Conservation (phyloP, 257 asterid species). For the Nicotiana sylvestris region DNA sequence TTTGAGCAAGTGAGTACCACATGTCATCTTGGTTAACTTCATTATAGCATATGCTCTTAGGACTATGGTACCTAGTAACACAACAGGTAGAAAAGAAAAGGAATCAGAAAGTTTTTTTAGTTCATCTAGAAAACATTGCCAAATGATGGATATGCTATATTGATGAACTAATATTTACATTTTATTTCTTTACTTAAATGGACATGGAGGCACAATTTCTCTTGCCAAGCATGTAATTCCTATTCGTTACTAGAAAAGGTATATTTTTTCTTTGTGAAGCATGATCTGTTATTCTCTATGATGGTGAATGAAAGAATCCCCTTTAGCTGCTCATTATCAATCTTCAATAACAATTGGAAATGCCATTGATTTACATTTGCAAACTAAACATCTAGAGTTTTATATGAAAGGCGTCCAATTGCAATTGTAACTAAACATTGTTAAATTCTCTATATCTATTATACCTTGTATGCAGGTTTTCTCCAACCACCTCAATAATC, state of each 20-base stretch:
- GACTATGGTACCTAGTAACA: neutral
- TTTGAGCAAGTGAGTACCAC: conserved; percentile 79
- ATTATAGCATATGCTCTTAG: neutral
- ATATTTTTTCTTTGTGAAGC: neutral
- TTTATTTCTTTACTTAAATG: neutral
- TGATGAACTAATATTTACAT: neutral
- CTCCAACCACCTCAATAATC: too few relatives aligned
- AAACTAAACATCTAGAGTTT: neutral
- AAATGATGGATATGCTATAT: neutral
- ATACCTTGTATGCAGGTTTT: too few relatives aligned
- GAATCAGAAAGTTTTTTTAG: neutral
- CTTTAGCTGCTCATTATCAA: neutral
- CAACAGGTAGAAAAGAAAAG: neutral
- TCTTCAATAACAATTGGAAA: neutral
- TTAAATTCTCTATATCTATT: too few relatives aligned
- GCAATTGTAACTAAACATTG: too few relatives aligned
- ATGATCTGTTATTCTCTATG: neutral
- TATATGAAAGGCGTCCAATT: neutral
- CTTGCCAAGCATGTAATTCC: neutral
- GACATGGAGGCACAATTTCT: neutral
- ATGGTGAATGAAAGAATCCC: neutral
- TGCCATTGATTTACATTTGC: neutral
- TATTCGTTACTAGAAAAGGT: neutral
- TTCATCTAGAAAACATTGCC: neutral
- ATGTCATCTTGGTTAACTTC: conserved; percentile 3